Conservation (phyloP, 2,329 filamentous ascomycete species). For the Orbilia ellipsospora region DNA sequence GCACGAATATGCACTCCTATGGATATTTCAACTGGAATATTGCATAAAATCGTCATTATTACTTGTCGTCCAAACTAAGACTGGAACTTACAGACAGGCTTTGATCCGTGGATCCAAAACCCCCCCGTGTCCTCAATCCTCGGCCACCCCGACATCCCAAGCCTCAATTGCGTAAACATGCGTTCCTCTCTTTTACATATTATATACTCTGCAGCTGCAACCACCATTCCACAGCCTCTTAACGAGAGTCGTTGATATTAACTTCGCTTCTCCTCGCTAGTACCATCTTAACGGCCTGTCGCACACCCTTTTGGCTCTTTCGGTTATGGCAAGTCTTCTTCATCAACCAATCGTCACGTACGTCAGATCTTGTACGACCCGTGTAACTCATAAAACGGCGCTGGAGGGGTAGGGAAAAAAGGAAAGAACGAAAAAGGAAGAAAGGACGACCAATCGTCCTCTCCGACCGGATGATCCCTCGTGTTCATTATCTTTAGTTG, state of each 20-base stretch:
- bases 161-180: conserved; percentile 23
- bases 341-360: conserved; percentile 46
- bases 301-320: conserved; percentile 1
- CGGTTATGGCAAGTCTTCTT: not conserved
- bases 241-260: conserved; percentile 17
- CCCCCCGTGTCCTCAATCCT: no score
- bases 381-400: conserved; percentile 27
- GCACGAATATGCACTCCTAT: no score
- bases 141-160: no score
- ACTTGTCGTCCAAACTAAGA: no score
- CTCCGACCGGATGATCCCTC: conserved; percentile 14
- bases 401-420: no score
- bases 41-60: no score
- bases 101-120: no score
- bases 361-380: conserved; percentile 42
- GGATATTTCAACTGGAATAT: no score
- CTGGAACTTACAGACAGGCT: no score
- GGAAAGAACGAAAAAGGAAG: conserved; percentile 4
- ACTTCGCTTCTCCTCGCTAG: conserved; percentile 37
- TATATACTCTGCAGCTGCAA: conserved; percentile 22
- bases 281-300: conserved; percentile 33
- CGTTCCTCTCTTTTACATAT: conserved; percentile 17
- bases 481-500: not conserved
- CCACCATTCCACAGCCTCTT: conserved; percentile 15
- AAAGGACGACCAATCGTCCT: not conserved